These are phyloP conservation scores for Isochrysis galbana DNA, from an alignment of 78 protist genomes.

Conservation along the genomic window DNA sequence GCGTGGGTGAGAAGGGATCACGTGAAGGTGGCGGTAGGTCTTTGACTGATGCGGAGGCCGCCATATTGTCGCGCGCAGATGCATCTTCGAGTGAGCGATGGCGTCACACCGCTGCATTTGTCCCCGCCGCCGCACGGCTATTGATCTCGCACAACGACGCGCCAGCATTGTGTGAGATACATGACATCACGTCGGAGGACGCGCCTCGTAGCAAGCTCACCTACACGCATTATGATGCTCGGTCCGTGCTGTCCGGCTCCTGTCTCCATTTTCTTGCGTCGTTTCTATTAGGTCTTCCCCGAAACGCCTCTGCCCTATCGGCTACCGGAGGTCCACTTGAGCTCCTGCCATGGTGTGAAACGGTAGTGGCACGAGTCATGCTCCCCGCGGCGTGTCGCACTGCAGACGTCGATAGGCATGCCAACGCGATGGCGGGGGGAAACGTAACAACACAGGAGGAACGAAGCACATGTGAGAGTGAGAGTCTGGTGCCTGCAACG, in stretches of 20 bases:
- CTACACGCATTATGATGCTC: too few relatives aligned
- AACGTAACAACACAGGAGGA: neutral
- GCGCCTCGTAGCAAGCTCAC: too few relatives aligned
- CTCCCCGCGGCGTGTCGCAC: neutral
- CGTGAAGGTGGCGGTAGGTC: too few relatives aligned
- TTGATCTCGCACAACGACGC: neutral
- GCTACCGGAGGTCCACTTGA: neutral
- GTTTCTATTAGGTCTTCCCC: neutral
- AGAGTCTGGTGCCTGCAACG: too few relatives aligned
- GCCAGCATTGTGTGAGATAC: neutral
- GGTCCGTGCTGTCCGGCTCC: neutral
- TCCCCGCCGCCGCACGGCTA: neutral
- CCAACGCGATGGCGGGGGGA: too few relatives aligned
- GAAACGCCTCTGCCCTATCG: neutral
- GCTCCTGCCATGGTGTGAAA: neutral
- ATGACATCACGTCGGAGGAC: neutral
- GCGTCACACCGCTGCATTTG: neutral
- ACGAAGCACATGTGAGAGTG: too few relatives aligned
- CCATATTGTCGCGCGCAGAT: too few relatives aligned
- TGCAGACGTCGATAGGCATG: neutral
- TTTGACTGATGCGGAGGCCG: too few relatives aligned
- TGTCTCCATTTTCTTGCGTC: neutral
- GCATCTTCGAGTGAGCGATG: too few relatives aligned
- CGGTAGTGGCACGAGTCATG: neutral
- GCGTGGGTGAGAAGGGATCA: too few relatives aligned